Evolutionary conservation across 257 asterid genomes (phyloP).

Genomic region (Vinca minor): DNA sequence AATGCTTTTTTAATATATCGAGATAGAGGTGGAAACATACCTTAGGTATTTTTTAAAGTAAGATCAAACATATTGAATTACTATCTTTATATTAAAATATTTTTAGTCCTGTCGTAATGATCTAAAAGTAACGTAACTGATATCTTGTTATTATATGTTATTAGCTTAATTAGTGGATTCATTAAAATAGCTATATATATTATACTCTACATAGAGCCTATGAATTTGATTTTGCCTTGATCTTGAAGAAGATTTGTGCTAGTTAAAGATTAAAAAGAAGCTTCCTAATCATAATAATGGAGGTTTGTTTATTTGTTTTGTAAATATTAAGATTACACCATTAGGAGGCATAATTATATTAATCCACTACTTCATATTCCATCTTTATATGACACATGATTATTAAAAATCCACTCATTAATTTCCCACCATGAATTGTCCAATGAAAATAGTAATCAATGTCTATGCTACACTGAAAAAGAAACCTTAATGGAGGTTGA

Average conservation of each 20-base stretch:
- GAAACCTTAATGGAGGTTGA: not conserved
- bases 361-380: conserved; percentile 9
- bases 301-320: conserved; percentile 9
- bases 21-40: too few species aligned
- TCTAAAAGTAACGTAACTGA: conserved; percentile 27
- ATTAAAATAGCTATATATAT: not conserved
- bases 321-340: conserved; percentile 6
- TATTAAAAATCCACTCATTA: too few species aligned
- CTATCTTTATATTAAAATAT: too few species aligned
- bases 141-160: conserved; percentile 13
- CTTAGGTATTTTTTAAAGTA: too few species aligned
- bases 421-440: conserved; percentile 17
- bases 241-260: too few species aligned
- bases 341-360: conserved; percentile 14
- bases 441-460: conserved; percentile 22
- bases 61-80: not conserved
- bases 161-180: not conserved
- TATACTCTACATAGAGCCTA: too few species aligned
- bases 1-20: too few species aligned
- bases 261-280: conserved; percentile 5
- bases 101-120: conserved; percentile 37
- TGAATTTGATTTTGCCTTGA: conserved; percentile 6
- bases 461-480: conserved; percentile 1
- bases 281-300: conserved; percentile 9
- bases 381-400: conserved; percentile 12